Conservation (phyloP, 1,284 basidiomycete genomes). For the Puccinia coronata region DNA sequence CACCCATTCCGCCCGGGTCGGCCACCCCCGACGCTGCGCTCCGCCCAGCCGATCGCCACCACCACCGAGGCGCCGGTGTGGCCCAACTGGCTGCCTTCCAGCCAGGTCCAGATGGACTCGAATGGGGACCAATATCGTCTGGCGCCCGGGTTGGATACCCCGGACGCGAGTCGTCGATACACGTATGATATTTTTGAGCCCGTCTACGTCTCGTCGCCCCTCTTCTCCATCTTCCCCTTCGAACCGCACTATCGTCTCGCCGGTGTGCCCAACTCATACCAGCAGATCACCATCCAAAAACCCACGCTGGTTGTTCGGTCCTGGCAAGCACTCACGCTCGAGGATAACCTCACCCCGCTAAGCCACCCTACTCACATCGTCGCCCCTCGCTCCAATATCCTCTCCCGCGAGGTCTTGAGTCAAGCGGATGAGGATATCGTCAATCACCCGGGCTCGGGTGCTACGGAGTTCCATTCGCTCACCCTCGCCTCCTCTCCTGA, state of each 20-base stretch:
- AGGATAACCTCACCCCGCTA: neutral
- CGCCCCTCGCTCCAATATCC: neutral
- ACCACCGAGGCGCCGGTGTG: neutral
- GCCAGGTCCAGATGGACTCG: neutral
- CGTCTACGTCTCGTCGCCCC: slow-evolving; percentile 9
- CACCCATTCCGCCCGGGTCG: neutral
- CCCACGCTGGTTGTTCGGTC: neutral
- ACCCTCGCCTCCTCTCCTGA: slow-evolving; percentile 18
- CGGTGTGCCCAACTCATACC: neutral
- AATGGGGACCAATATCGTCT: slow-evolving; percentile 15
- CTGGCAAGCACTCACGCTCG: neutral
- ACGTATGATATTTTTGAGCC: slow-evolving; percentile 15
- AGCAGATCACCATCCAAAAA: slow-evolving; percentile 9
- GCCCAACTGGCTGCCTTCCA: slow-evolving; percentile 15
- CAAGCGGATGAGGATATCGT: neutral
- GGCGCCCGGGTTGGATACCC: neutral
- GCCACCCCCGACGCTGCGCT: neutral
- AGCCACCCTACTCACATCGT: neutral
- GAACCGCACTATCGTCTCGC: slow-evolving; percentile 10
- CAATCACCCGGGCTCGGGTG: neutral
- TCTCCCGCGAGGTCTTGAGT: neutral
- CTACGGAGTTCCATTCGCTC: slow-evolving; percentile 6
- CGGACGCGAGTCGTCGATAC: slow-evolving; percentile 8
- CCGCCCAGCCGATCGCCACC: neutral
- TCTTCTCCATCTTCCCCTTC: slow-evolving; percentile 21